phyloP scores from a whole-genome alignment of 352 stramenopile species.

The Phytophthora multivora region DNA sequence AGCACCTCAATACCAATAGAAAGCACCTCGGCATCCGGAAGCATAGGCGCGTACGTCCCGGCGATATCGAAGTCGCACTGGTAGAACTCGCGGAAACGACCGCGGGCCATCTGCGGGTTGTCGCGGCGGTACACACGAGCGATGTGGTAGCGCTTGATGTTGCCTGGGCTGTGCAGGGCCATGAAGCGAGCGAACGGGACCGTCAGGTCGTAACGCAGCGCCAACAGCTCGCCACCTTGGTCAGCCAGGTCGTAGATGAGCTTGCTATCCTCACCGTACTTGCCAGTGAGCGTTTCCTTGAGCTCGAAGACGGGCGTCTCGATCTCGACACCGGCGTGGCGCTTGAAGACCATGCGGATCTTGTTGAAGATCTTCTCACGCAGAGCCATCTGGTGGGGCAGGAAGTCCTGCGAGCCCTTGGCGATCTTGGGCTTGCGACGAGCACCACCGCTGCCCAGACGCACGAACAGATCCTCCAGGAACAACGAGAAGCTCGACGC shows the following conservation, averaged over 20 bases:
- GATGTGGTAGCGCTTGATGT: conserved; percentile 99
- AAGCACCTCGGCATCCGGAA: conserved; percentile 97
- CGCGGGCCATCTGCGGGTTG: conserved; percentile 93
- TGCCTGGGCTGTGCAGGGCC: conserved; percentile 96
- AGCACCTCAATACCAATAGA: conserved; percentile 94
- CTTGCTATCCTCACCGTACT: conserved; percentile 99
- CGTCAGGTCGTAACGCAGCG: conserved; percentile 97
- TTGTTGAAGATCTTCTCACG: conserved; percentile 97
- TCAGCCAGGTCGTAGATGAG: conserved; percentile 99
- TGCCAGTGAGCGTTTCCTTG: conserved; percentile 98
- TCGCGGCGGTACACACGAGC: conserved; percentile 97
- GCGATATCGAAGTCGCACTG: conserved; percentile 99
- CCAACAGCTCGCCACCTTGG: conserved; percentile 96
- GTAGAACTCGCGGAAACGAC: conserved; percentile 99
- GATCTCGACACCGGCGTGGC: conserved; percentile 98
- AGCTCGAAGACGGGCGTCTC: conserved; percentile 98
- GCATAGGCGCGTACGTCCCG: conserved; percentile 94
- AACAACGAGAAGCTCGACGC: conserved; percentile 43
- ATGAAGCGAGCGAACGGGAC: conserved; percentile 99
- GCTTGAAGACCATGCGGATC: conserved; percentile 98
- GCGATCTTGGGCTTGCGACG: conserved; percentile 89
- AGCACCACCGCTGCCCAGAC: conserved; percentile 68
- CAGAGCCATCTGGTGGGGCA: conserved; percentile 96
- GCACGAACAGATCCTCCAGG: conserved; percentile 70
- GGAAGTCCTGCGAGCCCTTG: conserved; percentile 96